Evolutionary conservation across 257 asterid genomes (phyloP).

Genomic region (Petunia secreta): DNA sequence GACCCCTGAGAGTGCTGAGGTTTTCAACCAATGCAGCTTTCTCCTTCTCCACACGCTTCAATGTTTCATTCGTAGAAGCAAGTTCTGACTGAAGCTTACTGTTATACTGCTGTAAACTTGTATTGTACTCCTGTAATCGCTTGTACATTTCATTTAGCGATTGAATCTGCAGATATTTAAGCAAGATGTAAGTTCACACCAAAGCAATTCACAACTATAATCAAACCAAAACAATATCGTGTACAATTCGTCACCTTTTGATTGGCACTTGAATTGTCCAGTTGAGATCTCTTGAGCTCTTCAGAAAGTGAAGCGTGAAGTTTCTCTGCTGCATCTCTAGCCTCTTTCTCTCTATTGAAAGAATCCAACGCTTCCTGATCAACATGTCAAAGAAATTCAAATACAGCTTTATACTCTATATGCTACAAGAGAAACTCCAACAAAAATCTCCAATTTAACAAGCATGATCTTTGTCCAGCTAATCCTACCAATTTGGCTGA

Average conservation of each 20-base stretch:
- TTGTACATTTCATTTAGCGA: conserved; percentile 72
- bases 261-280: conserved; percentile 55
- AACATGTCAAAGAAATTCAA: conserved; percentile 21
- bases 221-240: conserved; percentile 15
- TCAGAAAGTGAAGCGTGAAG: conserved; percentile 69
- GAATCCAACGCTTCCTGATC: conserved; percentile 78
- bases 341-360: conserved; percentile 67
- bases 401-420: not conserved
- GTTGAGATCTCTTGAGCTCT: conserved; percentile 74
- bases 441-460: conserved; percentile 9
- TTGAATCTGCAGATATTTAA: conserved; percentile 61
- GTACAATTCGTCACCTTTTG: conserved; percentile 58
- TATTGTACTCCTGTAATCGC: conserved; percentile 83
- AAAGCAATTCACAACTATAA: conserved; percentile 3
- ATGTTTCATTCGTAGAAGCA: conserved; percentile 59
- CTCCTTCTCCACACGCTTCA: conserved; percentile 82
- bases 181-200: conserved; percentile 4
- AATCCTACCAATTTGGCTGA: conserved; percentile 64
- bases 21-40: conserved; percentile 78
- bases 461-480: not conserved
- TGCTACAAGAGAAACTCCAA: not conserved
- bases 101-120: conserved; percentile 87
- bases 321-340: conserved; percentile 69
- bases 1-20: conserved; percentile 85
- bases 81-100: conserved; percentile 85